These are phyloP conservation scores for Phytopythium chamaehyphon DNA, from an alignment of 352 stramenopile species.

Conservation along the genomic window DNA sequence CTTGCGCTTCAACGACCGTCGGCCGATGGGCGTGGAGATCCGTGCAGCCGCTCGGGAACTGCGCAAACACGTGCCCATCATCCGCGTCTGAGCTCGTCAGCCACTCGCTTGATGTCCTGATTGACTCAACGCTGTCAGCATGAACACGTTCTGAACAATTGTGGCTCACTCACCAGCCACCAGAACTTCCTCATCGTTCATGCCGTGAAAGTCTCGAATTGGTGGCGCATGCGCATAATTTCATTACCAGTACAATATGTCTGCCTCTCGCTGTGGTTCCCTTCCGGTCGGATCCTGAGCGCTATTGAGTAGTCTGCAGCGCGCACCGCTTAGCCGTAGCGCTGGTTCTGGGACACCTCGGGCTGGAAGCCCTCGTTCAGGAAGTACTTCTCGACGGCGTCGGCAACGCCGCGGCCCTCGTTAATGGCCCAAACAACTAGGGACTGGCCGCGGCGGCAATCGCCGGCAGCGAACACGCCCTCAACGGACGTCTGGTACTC, in stretches of 20 bases:
- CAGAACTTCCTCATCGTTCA: too few relatives aligned
- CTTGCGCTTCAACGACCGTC: constrained; percentile 48
- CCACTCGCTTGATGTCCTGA: neutral
- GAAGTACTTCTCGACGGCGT: constrained; percentile 83
- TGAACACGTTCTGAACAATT: neutral
- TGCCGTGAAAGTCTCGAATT: neutral
- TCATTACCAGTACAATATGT: constrained; percentile 25
- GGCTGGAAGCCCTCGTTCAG: constrained; percentile 70
- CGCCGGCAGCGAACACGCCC: constrained; percentile 96
- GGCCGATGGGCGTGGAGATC: constrained; percentile 11
- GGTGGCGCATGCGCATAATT: neutral
- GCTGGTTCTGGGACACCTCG: constrained; percentile 78
- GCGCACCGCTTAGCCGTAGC: constrained; percentile 39
- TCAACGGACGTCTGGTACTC: constrained; percentile 93
- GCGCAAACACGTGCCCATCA: constrained; percentile 19
- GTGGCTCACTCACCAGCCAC: too few relatives aligned
- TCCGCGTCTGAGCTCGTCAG: constrained; percentile 13
- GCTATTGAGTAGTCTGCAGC: neutral
- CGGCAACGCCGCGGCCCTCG: constrained; percentile 93
- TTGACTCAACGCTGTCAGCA: neutral
- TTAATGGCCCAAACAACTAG: constrained; percentile 99
- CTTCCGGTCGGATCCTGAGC: neutral
- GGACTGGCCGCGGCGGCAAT: constrained; percentile 96
- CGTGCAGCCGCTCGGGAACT: constrained; percentile 22
- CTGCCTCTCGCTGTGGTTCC: constrained; percentile 2